These are phyloP conservation scores for Knufia fluminis DNA, from an alignment of 2,329 filamentous ascomycete genomes.

Conservation along the genomic window DNA sequence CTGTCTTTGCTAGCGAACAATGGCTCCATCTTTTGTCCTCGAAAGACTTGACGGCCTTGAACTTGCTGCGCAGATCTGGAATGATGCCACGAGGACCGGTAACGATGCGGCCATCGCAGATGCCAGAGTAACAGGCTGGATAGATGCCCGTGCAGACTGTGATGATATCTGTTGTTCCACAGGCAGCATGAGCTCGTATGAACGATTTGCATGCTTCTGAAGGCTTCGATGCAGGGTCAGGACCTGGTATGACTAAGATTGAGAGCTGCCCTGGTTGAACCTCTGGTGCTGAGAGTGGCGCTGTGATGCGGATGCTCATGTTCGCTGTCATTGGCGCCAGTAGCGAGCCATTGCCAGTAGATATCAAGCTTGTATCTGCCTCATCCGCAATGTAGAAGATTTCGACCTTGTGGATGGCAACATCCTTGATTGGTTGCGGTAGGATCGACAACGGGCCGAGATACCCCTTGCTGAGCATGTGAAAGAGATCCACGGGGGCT, in stretches of 20 bases:
- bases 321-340: constrained; percentile 24
- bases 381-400: constrained; percentile 6
- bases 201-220: constrained; percentile 26
- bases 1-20: not conserved
- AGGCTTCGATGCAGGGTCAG: constrained; percentile 26
- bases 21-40: constrained; percentile 22
- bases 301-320: constrained; percentile 25
- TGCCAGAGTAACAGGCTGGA: constrained; percentile 15
- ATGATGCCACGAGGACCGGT: constrained; percentile 18
- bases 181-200: constrained; percentile 27
- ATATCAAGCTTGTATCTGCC: not conserved
- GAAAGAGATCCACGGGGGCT: constrained; percentile 31
- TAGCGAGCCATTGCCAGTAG: constrained; percentile 13
- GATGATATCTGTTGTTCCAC: constrained; percentile 21
- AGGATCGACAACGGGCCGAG: constrained; percentile 25
- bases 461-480: constrained; percentile 28
- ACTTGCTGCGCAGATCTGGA: constrained; percentile 15
- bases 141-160: constrained; percentile 21
- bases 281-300: constrained; percentile 22
- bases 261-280: constrained; percentile 31
- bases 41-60: constrained; percentile 15
- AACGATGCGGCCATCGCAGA: constrained; percentile 18
- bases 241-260: constrained; percentile 31
- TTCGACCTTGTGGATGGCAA: constrained; percentile 15
- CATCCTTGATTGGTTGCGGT: constrained; percentile 25